Base-by-base conservation (phyloP, 1,284 basidiomycete species). In the Sporisorium reilianum region DNA sequence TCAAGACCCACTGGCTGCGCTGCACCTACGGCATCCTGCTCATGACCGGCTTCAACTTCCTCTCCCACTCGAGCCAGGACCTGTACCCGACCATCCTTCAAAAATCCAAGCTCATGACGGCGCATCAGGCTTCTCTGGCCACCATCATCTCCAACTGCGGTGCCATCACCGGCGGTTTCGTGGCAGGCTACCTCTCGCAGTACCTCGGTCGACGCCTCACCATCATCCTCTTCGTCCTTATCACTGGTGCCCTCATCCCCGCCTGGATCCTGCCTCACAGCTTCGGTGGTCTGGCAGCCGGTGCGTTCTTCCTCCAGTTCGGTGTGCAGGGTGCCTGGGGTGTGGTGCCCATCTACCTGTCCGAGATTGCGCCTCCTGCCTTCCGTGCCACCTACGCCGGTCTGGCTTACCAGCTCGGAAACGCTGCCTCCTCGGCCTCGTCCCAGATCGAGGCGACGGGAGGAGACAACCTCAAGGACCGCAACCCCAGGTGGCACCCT, bases 341-440 rank as follows among this genome's bases (percentile, higher is more conserved):
- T 54, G 78, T 91, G 87, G 91, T 93, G 75, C 93, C 93, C 2
- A 93, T 94, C 79, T 91, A 92, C 84, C 88, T 97, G n/a, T 89
- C 91, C 3, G 96, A 98, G 85, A 90, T 95, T 86, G 91, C 93
- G 0, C 94, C 95, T 0, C 91, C 94, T 0, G 94, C 93, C 0
- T 98, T 97, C 89, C 89, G 95, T 57, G 93, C 94, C 9, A 92
- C 93, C 0, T 97, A 96, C 88, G 91, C 92, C 22, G 95, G 95
- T 74, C 89, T 96, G 0, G 91, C 92, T 0, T 98, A 96, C 86
- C 95, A 97, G 63, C 74, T 85, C 41, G 85, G 85, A 62, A 87
- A 85, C 78, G 96, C 96, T 91, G 90, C 95, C 9, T 93, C 92
- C 0, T 90, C 91, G 0, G 93, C 93, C 0, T 91, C 93, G 5